These are phyloP conservation scores for Protomyces inundatus DNA, from an alignment of 1,139 yeast species.

Conservation along the genomic window DNA sequence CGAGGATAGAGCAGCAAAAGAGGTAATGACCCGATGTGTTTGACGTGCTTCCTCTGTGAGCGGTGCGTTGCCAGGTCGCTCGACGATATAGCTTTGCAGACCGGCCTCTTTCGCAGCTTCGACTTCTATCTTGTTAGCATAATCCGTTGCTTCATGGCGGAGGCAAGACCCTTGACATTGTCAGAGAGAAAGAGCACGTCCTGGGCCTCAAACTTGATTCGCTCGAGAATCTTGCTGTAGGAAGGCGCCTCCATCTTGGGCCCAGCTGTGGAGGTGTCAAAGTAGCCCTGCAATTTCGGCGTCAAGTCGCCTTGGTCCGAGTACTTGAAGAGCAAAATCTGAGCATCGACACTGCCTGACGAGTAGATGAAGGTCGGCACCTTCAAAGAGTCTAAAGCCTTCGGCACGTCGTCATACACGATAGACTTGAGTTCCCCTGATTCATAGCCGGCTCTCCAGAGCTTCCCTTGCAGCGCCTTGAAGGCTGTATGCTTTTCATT, in stretches of 20 bases:
- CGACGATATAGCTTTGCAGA: conserved; percentile 53
- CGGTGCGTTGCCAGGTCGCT: conserved; percentile 71
- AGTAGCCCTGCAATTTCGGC: conserved; percentile 56
- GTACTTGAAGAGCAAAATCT: conserved; percentile 65
- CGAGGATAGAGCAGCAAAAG: conserved; percentile 8
- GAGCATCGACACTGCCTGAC: conserved; percentile 88
- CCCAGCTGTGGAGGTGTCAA: conserved; percentile 73
- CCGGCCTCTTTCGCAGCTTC: conserved; percentile 70
- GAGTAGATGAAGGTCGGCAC: conserved; percentile 66
- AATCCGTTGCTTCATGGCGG: not conserved
- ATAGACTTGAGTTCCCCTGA: conserved; percentile 74
- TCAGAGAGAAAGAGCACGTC: conserved; percentile 69
- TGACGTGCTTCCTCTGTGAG: conserved; percentile 28
- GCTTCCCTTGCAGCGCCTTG: conserved; percentile 73
- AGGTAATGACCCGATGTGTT: conserved; percentile 27
- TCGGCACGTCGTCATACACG: conserved; percentile 65
- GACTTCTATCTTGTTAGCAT: conserved; percentile 35
- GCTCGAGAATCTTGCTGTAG: conserved; percentile 53
- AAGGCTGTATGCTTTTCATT: conserved; percentile 76
- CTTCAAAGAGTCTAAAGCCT: conserved; percentile 43
- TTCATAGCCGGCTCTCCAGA: conserved; percentile 78
- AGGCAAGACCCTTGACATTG: conserved; percentile 35
- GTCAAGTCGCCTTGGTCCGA: conserved; percentile 50
- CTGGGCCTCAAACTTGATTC: conserved; percentile 39
- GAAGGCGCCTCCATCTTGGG: conserved; percentile 56